These are phyloP conservation scores for Quercus tomentella DNA, from an alignment of 331 rosid genomes.

Conservation along the genomic window DNA sequence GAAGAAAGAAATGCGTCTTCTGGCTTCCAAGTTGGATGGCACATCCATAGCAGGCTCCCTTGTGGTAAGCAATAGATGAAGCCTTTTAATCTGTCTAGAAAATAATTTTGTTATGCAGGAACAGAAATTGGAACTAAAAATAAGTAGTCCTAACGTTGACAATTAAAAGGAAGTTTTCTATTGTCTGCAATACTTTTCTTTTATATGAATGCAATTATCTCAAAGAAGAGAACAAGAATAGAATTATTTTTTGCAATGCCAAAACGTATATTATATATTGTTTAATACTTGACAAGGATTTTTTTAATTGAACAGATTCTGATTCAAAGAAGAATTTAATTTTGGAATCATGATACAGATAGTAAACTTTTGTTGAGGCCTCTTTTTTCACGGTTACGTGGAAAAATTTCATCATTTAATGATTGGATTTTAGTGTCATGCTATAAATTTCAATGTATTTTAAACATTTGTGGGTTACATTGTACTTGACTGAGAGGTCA, in stretches of 20 bases:
- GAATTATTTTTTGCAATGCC: background rate
- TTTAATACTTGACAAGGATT: no score
- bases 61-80: conserved; percentile 85
- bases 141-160: background rate
- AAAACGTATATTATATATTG: background rate
- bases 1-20: conserved; percentile 23
- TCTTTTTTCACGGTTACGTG: no score
- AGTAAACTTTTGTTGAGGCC: no score
- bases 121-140: background rate
- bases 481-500: no score
- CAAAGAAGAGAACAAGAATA: background rate
- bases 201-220: background rate
- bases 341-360: background rate
- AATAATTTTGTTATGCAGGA: conserved; percentile 11
- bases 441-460: no score
- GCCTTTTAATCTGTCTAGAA: conserved; percentile 62
- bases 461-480: no score
- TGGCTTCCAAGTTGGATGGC: conserved; percentile 93
- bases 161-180: background rate
- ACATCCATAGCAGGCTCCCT: conserved; percentile 99
- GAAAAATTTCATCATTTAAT: no score
- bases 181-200: no score
- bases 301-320: background rate
- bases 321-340: background rate
- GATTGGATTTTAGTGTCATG: no score